phyloP scores from a whole-genome alignment of 169 alveolate genomes.

The Eimeria sp. region DNA sequence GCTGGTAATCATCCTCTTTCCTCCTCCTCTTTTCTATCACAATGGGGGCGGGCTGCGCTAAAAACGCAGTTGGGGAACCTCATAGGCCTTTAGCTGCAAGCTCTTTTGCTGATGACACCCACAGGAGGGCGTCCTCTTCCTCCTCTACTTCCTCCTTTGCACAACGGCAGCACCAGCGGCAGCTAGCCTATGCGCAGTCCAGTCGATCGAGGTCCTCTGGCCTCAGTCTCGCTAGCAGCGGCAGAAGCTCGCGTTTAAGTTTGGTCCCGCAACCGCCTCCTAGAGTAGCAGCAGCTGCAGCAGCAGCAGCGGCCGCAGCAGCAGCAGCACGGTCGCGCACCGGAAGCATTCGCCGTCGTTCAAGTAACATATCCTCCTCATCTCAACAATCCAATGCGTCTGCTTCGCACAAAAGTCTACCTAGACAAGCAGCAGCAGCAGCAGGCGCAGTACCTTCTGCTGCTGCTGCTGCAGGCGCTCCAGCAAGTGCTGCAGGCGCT shows the following conservation, averaged over 20 bases:
- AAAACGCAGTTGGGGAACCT: constrained; percentile 5
- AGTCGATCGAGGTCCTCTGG: constrained; percentile 30
- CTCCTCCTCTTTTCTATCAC: background rate
- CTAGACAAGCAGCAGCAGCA: background rate
- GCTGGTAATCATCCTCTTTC: background rate
- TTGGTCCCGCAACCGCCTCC: background rate
- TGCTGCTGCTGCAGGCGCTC: constrained; percentile 3
- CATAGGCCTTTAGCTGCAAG: background rate
- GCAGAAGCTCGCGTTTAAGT: background rate
- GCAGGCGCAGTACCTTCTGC: background rate
- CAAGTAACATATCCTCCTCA: background rate
- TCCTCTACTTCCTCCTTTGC: background rate
- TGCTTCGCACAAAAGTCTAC: background rate
- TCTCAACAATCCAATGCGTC: background rate
- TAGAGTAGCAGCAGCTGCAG: background rate
- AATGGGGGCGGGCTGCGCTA: constrained; percentile 50
- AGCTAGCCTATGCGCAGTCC: background rate
- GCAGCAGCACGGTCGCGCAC: constrained; percentile 41
- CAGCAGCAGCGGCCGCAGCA: constrained; percentile 24
- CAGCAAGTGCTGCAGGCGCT: background rate
- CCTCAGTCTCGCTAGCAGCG: background rate
- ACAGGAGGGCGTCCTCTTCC: background rate
- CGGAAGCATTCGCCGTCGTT: background rate
- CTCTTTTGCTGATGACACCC: background rate
- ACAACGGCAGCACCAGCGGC: constrained; percentile 8